These are phyloP conservation scores for Xylaria nigripes DNA, from an alignment of 495 filamentous ascomycete genomes.

Conservation along the genomic window DNA sequence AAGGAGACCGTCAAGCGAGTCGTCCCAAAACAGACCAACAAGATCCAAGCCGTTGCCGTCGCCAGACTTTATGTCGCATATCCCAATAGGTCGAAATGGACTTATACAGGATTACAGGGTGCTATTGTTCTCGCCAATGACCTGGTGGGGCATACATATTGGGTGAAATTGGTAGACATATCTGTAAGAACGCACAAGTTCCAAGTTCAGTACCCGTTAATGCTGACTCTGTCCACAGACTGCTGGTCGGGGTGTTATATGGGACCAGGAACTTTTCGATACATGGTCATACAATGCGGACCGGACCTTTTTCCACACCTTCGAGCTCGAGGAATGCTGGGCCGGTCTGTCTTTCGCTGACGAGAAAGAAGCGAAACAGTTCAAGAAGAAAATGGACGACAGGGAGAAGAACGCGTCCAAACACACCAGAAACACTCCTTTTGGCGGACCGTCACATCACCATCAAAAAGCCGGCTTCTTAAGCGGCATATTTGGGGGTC, in stretches of 20 bases:
- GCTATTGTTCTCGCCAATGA: conserved; percentile 92
- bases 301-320: conserved; percentile 92
- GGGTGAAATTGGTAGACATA: conserved; percentile 94
- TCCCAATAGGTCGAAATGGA: conserved; percentile 81
- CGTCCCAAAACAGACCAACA: conserved; percentile 87
- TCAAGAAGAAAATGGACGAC: conserved; percentile 91
- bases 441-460: conserved; percentile 49
- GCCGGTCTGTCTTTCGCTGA: conserved; percentile 87
- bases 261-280: conserved; percentile 97
- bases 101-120: conserved; percentile 86
- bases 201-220: no score
- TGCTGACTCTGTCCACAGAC: conserved; percentile 42
- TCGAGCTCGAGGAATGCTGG: conserved; percentile 85
- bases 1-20: conserved; percentile 87
- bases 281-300: conserved; percentile 92
- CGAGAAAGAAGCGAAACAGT: conserved; percentile 92
- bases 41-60: conserved; percentile 89
- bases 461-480: conserved; percentile 48
- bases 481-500: conserved; percentile 60
- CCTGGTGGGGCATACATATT: conserved; percentile 87
- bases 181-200: conserved; percentile 54
- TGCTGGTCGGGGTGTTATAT: conserved; percentile 79
- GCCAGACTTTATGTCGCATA: conserved; percentile 91
- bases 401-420: conserved; percentile 90
- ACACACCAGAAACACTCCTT: conserved; percentile 67